These are phyloP conservation scores for Cladosporium sp. DNA, from an alignment of 2,329 filamentous ascomycete species.

Conservation along the genomic window DNA sequence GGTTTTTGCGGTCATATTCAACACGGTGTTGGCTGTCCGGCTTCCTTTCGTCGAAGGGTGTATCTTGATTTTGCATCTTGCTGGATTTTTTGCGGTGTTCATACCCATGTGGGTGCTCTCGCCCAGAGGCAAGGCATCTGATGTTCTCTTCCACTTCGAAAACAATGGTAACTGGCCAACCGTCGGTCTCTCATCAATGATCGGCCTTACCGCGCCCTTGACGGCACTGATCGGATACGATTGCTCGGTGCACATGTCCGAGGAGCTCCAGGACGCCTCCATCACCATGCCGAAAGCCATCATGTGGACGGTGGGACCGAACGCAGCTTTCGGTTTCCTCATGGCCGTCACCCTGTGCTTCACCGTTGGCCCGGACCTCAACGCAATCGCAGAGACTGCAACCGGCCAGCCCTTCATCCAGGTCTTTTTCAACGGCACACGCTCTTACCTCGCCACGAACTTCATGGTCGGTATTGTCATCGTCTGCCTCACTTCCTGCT, in stretches of 20 bases:
- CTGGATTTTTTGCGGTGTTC: conserved; percentile 31
- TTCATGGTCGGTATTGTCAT: conserved; percentile 20
- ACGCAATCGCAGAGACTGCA: conserved; percentile 31
- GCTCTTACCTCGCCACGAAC: conserved; percentile 22
- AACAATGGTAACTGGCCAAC: conserved; percentile 22
- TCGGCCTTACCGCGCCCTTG: conserved; percentile 33
- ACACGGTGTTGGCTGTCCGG: conserved; percentile 22
- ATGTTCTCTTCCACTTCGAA: conserved; percentile 18
- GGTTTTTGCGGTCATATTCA: conserved; percentile 22
- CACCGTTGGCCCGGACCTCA: conserved; percentile 29
- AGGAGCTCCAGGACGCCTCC: conserved; percentile 26
- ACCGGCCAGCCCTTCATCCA: conserved; percentile 40
- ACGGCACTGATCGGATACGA: conserved; percentile 22
- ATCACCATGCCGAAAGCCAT: conserved; percentile 26
- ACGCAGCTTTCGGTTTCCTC: conserved; percentile 22
- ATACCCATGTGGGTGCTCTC: conserved; percentile 24
- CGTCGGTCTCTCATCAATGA: conserved; percentile 28
- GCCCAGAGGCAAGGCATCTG: conserved; percentile 14
- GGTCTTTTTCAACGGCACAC: conserved; percentile 37
- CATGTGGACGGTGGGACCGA: conserved; percentile 19
- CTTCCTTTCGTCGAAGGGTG: conserved; percentile 25
- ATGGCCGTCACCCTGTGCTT: conserved; percentile 29
- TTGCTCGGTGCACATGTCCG: conserved; percentile 23
- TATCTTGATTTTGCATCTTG: conserved; percentile 24
- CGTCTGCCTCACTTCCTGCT: conserved; percentile 28